Evolutionary conservation across 108 stramenopile genomes (phyloP).

Genomic region (Cyclostephanos tholiformis): DNA sequence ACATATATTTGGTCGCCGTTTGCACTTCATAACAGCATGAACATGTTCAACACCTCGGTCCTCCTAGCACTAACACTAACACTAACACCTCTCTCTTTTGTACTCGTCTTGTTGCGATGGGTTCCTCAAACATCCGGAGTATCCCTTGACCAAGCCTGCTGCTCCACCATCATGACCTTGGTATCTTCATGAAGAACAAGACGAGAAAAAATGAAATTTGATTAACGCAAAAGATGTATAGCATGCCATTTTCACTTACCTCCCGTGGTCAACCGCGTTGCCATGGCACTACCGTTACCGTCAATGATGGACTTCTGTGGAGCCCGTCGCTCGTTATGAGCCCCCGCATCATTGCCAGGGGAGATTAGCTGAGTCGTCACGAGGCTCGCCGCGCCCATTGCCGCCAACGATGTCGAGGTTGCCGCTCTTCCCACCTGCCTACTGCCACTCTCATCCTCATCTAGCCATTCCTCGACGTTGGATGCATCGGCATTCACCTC

Average conservation of each 20-base stretch:
- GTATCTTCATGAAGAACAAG: too few relatives aligned
- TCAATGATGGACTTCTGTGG: background rate
- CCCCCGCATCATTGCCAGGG: background rate
- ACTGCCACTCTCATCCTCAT: background rate
- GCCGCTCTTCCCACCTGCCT: too few relatives aligned
- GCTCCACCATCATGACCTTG: constrained; percentile 22
- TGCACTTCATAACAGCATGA: too few relatives aligned
- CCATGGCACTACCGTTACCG: constrained; percentile 28
- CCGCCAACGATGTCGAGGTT: background rate
- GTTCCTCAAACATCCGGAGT: constrained; percentile 9
- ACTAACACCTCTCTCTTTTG: too few relatives aligned
- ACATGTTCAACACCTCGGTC: too few relatives aligned
- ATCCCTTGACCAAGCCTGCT: constrained; percentile 26
- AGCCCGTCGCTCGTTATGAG: background rate
- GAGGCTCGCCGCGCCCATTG: constrained; percentile 5
- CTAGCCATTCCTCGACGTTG: constrained; percentile 2
- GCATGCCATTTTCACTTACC: too few relatives aligned
- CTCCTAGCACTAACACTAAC: too few relatives aligned
- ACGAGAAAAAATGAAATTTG: too few relatives aligned
- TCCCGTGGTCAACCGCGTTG: constrained; percentile 26
- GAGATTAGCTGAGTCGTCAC: background rate
- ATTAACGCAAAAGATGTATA: too few relatives aligned
- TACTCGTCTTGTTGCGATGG: too few relatives aligned
- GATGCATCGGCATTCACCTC: constrained; percentile 9
- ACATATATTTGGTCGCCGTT: too few relatives aligned